Percentiles rank a stretch among this genome's conserved stretches.
Conservation (phyloP, 805 yeast species). For the Brettanomyces custersianus region DNA sequence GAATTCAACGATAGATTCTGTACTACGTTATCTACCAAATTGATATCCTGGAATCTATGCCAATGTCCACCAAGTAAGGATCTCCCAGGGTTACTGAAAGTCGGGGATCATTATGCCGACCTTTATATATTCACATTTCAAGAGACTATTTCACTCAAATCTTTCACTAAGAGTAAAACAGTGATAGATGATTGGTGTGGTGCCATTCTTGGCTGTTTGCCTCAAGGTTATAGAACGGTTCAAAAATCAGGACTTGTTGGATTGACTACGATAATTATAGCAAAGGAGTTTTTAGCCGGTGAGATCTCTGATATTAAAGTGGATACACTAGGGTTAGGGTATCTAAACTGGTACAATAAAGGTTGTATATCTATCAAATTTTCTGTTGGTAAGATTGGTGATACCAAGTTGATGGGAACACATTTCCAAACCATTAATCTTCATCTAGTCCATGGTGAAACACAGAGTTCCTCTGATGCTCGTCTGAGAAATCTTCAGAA, state of each 20-base stretch:
- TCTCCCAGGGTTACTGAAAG: not conserved
- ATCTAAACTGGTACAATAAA: constrained; percentile 54
- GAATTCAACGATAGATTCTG: constrained; percentile 6
- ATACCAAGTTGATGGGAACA: constrained; percentile 23
- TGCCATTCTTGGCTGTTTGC: constrained; percentile 16
- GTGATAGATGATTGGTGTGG: constrained; percentile 27
- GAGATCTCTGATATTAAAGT: constrained; percentile 33
- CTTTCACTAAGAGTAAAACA: constrained; percentile 28
- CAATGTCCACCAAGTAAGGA: constrained; percentile 11
- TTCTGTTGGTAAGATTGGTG: constrained; percentile 29
- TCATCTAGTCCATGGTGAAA: constrained; percentile 45
- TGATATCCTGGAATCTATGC: constrained; percentile 32
- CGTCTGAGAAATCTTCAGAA: constrained; percentile 10
- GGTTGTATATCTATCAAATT: constrained; percentile 45
- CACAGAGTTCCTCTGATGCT: constrained; percentile 8
- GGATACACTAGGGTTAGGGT: constrained; percentile 46
- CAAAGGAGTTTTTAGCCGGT: constrained; percentile 21
- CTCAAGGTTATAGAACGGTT: constrained; percentile 27
- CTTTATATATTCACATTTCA: constrained; percentile 38
- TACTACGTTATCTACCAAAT: constrained; percentile 15
- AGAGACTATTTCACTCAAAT: constrained; percentile 41
- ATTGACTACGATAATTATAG: constrained; percentile 37
- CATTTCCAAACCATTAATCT: constrained; percentile 35
- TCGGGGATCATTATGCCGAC: constrained; percentile 16
- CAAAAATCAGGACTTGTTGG: constrained; percentile 44